Evolutionary conservation across 768 basidiomycete genomes (phyloP).

Genomic region (Gyrodon lividus): DNA sequence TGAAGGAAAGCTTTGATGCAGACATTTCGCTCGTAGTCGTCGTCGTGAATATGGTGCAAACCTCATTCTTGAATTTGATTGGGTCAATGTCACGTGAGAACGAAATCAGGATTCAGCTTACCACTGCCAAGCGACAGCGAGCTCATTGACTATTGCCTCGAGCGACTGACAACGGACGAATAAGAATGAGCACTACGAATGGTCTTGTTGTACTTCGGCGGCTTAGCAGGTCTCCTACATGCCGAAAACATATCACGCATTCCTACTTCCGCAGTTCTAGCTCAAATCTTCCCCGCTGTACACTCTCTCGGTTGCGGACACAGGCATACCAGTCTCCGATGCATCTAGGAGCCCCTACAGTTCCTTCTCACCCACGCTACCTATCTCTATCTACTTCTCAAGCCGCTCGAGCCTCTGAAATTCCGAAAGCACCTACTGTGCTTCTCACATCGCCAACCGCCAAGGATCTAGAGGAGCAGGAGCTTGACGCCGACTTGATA

Average conservation of each 20-base stretch:
- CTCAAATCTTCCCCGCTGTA: constrained; percentile 6
- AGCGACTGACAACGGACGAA: background rate
- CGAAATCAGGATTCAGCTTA: no score
- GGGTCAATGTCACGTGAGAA: background rate
- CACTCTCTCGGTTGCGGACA: no score
- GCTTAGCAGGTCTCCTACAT: background rate
- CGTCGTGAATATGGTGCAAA: background rate
- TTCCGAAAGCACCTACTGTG: constrained; percentile 47
- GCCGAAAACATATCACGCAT: background rate
- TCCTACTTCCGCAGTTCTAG: background rate
- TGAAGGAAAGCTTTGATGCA: constrained; percentile 72
- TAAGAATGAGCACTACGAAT: background rate
- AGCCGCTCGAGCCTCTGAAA: constrained; percentile 38
- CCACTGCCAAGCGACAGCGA: no score
- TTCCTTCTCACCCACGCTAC: background rate
- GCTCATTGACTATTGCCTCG: background rate
- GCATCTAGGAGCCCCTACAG: background rate
- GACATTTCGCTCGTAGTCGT: constrained; percentile 14
- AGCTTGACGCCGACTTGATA: constrained; percentile 61
- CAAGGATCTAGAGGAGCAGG: constrained; percentile 56
- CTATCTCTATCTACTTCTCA: constrained; percentile 7
- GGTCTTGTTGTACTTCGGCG: background rate
- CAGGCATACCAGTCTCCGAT: background rate
- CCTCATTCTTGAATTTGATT: no score
- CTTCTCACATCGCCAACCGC: constrained; percentile 51